Percentiles rank a stretch among this genome's conserved stretches.
Evolutionary conservation across 768 basidiomycete species (phyloP).

Genomic region (Porpolomopsis calyptriformis): DNA sequence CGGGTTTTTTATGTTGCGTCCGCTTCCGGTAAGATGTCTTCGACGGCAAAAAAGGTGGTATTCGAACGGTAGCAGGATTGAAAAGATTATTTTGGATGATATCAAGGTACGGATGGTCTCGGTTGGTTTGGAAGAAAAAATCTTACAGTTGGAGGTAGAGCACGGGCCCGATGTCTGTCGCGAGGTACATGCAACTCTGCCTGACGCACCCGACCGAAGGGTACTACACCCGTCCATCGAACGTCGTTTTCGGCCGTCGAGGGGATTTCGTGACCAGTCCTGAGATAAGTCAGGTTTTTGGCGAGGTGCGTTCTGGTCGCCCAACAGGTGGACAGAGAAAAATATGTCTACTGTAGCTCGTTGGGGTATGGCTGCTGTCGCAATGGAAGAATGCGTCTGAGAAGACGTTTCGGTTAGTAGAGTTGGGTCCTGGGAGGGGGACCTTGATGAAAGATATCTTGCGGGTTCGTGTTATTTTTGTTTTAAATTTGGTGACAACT

Average conservation of each 20-base stretch:
- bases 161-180: conserved; percentile 79
- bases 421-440: conserved; percentile 90
- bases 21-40: no score
- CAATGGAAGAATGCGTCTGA: conserved; percentile 51
- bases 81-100: conserved; percentile 57
- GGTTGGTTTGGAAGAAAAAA: background rate
- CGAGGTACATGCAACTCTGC: conserved; percentile 87
- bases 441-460: conserved; percentile 87
- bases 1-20: no score
- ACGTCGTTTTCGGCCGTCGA: conserved; percentile 70
- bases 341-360: conserved; percentile 50
- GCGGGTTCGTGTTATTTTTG: conserved; percentile 41
- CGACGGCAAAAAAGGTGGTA: background rate
- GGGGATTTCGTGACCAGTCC: conserved; percentile 97
- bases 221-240: conserved; percentile 73
- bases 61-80: conserved; percentile 32
- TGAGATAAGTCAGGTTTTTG: conserved; percentile 93
- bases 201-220: conserved; percentile 84
- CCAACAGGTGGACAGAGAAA: no score
- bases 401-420: conserved; percentile 59
- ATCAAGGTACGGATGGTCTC: conserved; percentile 46
- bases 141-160: conserved; percentile 37
- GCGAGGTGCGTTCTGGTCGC: conserved; percentile 71
- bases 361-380: conserved; percentile 78
- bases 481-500: background rate